Evolutionary conservation across 306 rosid species (phyloP).

Genomic region (Cucumis sativus): DNA sequence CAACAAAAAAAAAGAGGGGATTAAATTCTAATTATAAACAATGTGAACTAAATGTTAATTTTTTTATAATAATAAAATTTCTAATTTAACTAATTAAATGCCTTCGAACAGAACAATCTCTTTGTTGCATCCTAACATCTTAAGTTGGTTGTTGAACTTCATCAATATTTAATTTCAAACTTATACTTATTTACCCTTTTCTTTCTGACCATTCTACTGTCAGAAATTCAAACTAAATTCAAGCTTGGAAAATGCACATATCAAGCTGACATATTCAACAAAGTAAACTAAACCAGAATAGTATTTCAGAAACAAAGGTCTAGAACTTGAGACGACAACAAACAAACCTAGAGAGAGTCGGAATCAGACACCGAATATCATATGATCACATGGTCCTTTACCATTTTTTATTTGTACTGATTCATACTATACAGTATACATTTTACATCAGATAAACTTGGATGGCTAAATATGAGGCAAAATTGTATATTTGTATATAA

Average conservation of each 20-base stretch:
- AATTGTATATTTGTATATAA: neutral
- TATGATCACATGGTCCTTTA: neutral
- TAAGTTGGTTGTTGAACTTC: too few relatives aligned
- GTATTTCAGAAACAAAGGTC: neutral
- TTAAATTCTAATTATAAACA: too few relatives aligned
- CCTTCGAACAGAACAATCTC: too few relatives aligned
- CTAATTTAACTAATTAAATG: too few relatives aligned
- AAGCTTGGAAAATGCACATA: neutral
- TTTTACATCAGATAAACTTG: conserved; percentile 1
- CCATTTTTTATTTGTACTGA: neutral
- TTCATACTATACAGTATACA: conserved; percentile 2
- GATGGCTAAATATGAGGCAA: neutral
- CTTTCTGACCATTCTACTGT: neutral
- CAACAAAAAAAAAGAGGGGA: too few relatives aligned
- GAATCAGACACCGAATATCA: neutral
- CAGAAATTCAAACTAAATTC: neutral
- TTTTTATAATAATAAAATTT: too few relatives aligned
- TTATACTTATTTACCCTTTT: neutral
- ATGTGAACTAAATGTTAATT: too few relatives aligned
- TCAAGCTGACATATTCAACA: neutral
- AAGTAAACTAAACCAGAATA: neutral
- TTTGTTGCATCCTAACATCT: neutral
- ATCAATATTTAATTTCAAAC: neutral
- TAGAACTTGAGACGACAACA: neutral
- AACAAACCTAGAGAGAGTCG: neutral